Evolutionary conservation across 2,329 filamentous ascomycete species (phyloP).

Genomic region (Boeremia lycopersici): DNA sequence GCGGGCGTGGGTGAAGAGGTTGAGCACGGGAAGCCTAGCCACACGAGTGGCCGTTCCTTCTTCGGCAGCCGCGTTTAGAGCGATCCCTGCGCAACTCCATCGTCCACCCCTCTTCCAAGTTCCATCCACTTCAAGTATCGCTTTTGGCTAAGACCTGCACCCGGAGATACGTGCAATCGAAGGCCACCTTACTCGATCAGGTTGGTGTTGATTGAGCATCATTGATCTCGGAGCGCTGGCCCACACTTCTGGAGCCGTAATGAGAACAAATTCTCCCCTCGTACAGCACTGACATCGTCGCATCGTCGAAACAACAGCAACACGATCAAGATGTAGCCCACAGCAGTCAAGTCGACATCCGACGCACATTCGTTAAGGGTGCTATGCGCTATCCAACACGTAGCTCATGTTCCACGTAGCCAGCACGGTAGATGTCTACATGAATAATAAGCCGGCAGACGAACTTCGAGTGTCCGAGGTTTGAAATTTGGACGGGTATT

Average conservation of each 20-base stretch:
- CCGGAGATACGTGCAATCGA: not conserved
- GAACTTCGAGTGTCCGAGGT: too few species aligned
- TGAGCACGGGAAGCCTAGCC: conserved; percentile 30
- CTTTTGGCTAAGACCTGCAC: conserved; percentile 2
- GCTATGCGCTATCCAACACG: too few species aligned
- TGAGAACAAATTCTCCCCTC: not conserved
- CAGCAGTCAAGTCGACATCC: too few species aligned
- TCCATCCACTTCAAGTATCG: conserved; percentile 15
- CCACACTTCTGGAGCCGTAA: conserved; percentile 18
- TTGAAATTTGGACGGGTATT: too few species aligned
- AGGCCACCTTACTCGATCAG: conserved; percentile 2
- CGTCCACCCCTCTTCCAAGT: conserved; percentile 1
- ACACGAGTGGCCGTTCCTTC: conserved; percentile 20
- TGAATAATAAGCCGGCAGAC: too few species aligned
- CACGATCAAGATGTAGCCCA: too few species aligned
- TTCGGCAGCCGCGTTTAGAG: conserved; percentile 25
- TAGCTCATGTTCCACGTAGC: too few species aligned
- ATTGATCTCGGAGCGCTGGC: conserved; percentile 8
- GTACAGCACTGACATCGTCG: not conserved
- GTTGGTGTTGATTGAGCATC: conserved; percentile 9
- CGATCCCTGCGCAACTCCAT: conserved; percentile 21
- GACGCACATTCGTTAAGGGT: too few species aligned
- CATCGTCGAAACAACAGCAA: not conserved
- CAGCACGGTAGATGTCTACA: too few species aligned
- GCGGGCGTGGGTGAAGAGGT: conserved; percentile 28